Evolutionary conservation across 805 yeast species (phyloP).

Genomic region (Cyberlindnera maritima): DNA sequence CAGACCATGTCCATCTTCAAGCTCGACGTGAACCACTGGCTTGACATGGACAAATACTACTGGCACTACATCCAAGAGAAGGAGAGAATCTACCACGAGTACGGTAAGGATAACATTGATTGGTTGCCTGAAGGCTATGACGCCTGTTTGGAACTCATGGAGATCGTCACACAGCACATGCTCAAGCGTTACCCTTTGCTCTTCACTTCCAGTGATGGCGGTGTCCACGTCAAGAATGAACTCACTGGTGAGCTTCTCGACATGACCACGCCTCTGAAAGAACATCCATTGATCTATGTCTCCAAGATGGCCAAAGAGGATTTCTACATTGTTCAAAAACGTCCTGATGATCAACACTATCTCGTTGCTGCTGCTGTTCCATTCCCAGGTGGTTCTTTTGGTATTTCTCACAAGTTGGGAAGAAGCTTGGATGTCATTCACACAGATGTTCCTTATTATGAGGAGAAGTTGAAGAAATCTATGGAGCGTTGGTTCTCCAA

Average conservation of each 20-base stretch:
- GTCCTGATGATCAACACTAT: conserved; percentile 57
- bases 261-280: conserved; percentile 55
- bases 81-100: conserved; percentile 51
- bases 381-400: conserved; percentile 76
- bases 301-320: conserved; percentile 76
- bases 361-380: conserved; percentile 74
- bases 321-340: conserved; percentile 60
- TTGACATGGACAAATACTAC: conserved; percentile 77
- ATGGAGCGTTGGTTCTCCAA: conserved; percentile 73
- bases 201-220: conserved; percentile 49
- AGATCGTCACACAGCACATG: conserved; percentile 58
- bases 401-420: conserved; percentile 58
- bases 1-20: conserved; percentile 76
- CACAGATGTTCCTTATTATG: conserved; percentile 66
- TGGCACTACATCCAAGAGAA: conserved; percentile 65
- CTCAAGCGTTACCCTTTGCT: conserved; percentile 58
- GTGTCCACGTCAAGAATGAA: conserved; percentile 54
- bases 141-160: conserved; percentile 62
- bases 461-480: conserved; percentile 59
- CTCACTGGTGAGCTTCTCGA: conserved; percentile 62
- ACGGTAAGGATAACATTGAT: conserved; percentile 61
- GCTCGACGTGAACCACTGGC: conserved; percentile 72
- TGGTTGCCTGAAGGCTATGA: conserved; percentile 65
- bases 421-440: conserved; percentile 62
- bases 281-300: conserved; percentile 60